Base-by-base conservation (phyloP, 768 basidiomycete species). In the Termitomyces sp. region DNA sequence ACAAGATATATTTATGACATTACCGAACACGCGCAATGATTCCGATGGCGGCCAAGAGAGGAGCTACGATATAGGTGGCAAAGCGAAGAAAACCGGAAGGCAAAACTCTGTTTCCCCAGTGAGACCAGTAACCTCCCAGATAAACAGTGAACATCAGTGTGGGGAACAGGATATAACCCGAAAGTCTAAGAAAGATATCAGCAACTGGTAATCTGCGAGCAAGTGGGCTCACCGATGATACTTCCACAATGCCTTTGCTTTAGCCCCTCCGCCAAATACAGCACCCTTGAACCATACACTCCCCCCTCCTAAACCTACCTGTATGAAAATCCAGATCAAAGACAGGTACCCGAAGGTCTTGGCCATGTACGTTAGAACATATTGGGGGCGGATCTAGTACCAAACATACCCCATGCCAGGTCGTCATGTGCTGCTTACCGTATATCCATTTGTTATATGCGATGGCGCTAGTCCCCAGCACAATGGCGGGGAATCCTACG, bases 181-280 rank as follows among this genome's bases (percentile, higher is more conserved):
- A 90, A 17, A 87, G 59, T 59, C 89, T 87, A 61, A 27, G 45
- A 52, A 49, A 32, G 53, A 37, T 30, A 17, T 37, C 16, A 17
- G 35, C 35, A 56, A 30, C 19, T 55, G 42, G 32, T 44, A 46
- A 48, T 12, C 16, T 21, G 21, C 8, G 17, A n/a, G 11, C 10
- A 37, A 19, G 52, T 25, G 32, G 30, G 45, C 68, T 41, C 58
- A 84, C 86, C 91, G 74, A 64, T 94, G 91, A 61, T 90, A 93
- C 67, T 92, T 94, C 87, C 91, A 94, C 19, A 92, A 57, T 1
- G 73, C 67, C 67, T 89, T 93, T 14, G 90, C 89, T 66, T 81
- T 85, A 43, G 74, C 68, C 14, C 81, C 84, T 1, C 90, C 89
- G 5, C 91, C 89, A 64, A 92, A 88, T 0, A 76, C 74, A 16